Percentiles rank a stretch among this genome's conserved stretches.
Conservation (phyloP, 768 basidiomycete species). For the Coprinellus aureogranulatus region DNA sequence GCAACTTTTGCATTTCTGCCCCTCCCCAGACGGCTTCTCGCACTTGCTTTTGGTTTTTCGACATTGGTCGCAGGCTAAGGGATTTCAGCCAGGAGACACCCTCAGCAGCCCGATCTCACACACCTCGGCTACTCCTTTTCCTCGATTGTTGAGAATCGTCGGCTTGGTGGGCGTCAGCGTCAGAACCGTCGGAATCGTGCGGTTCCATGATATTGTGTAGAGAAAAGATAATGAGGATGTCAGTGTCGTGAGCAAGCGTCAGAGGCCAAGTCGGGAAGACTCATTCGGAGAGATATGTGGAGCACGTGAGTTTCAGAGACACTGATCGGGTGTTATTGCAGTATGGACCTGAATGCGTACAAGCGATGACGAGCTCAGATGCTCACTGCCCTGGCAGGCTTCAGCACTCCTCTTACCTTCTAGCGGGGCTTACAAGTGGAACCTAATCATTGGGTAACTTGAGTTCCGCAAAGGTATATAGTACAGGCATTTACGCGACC, state of each 20-base stretch:
- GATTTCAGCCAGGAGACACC: slow-evolving; percentile 10
- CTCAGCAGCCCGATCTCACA: neutral
- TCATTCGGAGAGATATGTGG: slow-evolving; percentile 8
- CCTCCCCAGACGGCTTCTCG: slow-evolving; percentile 51
- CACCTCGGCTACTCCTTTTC: slow-evolving; percentile 67
- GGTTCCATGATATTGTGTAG: slow-evolving; percentile 43
- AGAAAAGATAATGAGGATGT: slow-evolving; percentile 21
- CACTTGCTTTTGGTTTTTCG: slow-evolving; percentile 88
- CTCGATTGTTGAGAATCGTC: slow-evolving; percentile 42
- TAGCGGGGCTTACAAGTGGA: neutral
- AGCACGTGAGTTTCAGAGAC: slow-evolving; percentile 23
- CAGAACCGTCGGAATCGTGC: slow-evolving; percentile 61
- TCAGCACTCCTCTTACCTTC: no score
- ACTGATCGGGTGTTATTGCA: neutral
- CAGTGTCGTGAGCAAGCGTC: slow-evolving; percentile 11
- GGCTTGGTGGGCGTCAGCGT: slow-evolving; percentile 45
- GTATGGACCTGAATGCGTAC: neutral
- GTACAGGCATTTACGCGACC: neutral
- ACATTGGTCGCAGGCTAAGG: slow-evolving; percentile 80
- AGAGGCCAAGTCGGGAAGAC: slow-evolving; percentile 17
- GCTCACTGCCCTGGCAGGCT: no score
- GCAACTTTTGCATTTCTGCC: slow-evolving; percentile 62
- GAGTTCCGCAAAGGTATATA: slow-evolving; percentile 1
- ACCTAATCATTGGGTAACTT: neutral
- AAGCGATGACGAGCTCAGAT: no score